Conservation (phyloP, 768 basidiomycete species). For the Lenzites betulinus region DNA sequence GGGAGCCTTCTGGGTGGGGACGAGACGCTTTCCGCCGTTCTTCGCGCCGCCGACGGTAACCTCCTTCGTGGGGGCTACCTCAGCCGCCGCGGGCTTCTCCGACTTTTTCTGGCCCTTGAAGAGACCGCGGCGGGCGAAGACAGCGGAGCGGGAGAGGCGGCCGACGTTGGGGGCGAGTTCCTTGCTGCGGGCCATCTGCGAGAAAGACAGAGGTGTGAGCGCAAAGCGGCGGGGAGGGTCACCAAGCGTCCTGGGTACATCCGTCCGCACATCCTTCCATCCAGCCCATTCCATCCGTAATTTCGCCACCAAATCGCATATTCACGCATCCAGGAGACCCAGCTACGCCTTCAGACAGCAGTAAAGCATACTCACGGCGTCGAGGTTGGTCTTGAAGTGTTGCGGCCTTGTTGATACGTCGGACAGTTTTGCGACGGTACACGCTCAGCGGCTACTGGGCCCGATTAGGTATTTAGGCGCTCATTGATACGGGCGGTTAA, state of each 20-base stretch:
- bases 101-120: slow-evolving; percentile 86
- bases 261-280: slow-evolving; percentile 31
- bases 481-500: slow-evolving; percentile 2
- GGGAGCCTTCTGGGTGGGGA: slow-evolving; percentile 83
- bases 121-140: slow-evolving; percentile 77
- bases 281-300: slow-evolving; percentile 20
- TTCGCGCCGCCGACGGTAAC: slow-evolving; percentile 86
- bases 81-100: slow-evolving; percentile 60
- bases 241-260: slow-evolving; percentile 23
- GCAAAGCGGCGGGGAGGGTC: slow-evolving; percentile 8
- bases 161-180: slow-evolving; percentile 82
- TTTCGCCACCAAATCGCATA: slow-evolving; percentile 15
- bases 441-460: slow-evolving; percentile 13
- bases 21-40: slow-evolving; percentile 86
- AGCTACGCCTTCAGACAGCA: slow-evolving; percentile 22
- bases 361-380: slow-evolving; percentile 42
- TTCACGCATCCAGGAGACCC: slow-evolving; percentile 12
- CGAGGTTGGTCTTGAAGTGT: slow-evolving; percentile 43
- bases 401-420: slow-evolving; percentile 23
- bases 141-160: slow-evolving; percentile 80
- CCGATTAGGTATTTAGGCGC: slow-evolving; percentile 13
- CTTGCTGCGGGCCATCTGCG: slow-evolving; percentile 84
- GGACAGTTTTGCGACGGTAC: slow-evolving; percentile 21
- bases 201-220: slow-evolving; percentile 17
- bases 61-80: slow-evolving; percentile 66